Base-by-base conservation (phyloP, 2,329 filamentous ascomycete genomes). In the Aspergillus tanneri region DNA sequence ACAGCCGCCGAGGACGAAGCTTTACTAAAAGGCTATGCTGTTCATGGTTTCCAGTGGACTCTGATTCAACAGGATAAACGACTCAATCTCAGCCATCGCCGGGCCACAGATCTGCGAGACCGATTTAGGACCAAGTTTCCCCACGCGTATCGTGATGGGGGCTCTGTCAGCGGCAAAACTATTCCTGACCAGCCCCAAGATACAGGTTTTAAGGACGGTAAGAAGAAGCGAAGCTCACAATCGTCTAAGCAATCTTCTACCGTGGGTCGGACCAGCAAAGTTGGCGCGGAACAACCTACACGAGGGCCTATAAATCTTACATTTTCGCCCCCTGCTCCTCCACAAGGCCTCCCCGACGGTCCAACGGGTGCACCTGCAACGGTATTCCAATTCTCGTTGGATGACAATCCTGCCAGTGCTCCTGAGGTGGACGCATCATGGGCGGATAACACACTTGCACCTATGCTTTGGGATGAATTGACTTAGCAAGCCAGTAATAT, bases 91-190 rank as follows among this genome's bases (percentile, higher is more conserved):
- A 60, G 64, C 8, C 70, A 76, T 54, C 74, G 82, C 34, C 75
- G 76, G 36, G 72, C 79, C 12, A 83, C 80, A 2, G 82, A 85
- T 57, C 60, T 86, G 11, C 73, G 83, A 24, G 83, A 85, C 61
- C 77, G 82, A 3, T 82, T 85, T 54, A 73, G 82, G 12, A 82
- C 79, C 6, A 75, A 76, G 24, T 85, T 78, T 55, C 80, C 82
- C 0, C 73, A 82, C 23, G 71, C 76, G 14, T 85, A 83, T 58
- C 73, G 72, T 10, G 64, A 72, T 23, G 70, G 70, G 2, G 70
- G 70, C n/a, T 68, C 69, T 14, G 67, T 70, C 18, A 71, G 61
- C 18, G 65, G 64, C 14, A 68, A 65, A 30, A 55, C 54, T 5
- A 44, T 63, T 18, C 54, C 57, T 8, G 32, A 25, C 6, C 49